These are phyloP conservation scores for Trichomonas tenax DNA, from an alignment of 208 protist genomes.

Conservation along the genomic window DNA sequence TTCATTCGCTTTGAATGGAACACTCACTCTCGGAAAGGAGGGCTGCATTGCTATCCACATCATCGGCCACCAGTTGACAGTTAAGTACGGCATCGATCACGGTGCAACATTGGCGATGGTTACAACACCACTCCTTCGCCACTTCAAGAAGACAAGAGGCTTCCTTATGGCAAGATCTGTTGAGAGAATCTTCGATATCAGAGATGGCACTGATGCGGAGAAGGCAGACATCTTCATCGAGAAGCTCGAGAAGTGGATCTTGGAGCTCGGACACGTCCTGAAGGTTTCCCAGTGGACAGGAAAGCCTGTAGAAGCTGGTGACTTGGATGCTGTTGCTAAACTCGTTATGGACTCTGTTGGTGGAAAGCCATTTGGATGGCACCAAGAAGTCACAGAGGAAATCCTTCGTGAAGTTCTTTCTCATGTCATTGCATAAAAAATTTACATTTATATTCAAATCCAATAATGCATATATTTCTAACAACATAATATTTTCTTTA, in stretches of 20 bases:
- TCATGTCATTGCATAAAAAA: too few relatives aligned
- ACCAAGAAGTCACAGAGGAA: background rate
- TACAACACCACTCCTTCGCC: background rate
- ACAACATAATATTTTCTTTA: too few relatives aligned
- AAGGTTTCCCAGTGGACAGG: background rate
- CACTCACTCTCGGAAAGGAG: background rate
- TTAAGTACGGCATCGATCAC: background rate
- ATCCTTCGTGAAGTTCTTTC: background rate
- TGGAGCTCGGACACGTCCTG: background rate
- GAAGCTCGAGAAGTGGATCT: background rate
- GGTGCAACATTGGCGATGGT: background rate
- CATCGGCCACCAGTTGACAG: background rate
- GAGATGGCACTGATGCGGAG: background rate
- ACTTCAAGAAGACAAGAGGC: too few relatives aligned
- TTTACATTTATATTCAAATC: too few relatives aligned
- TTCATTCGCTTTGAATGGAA: background rate
- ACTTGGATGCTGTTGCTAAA: background rate
- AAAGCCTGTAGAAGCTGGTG: background rate
- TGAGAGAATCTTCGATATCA: background rate
- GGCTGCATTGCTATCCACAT: background rate
- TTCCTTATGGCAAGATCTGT: background rate
- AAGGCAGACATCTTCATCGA: background rate
- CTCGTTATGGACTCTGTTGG: background rate
- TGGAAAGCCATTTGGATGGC: background rate
- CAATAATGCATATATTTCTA: too few relatives aligned